Base-by-base conservation (phyloP, 345 rosid species). In the Euclidium syriacum region DNA sequence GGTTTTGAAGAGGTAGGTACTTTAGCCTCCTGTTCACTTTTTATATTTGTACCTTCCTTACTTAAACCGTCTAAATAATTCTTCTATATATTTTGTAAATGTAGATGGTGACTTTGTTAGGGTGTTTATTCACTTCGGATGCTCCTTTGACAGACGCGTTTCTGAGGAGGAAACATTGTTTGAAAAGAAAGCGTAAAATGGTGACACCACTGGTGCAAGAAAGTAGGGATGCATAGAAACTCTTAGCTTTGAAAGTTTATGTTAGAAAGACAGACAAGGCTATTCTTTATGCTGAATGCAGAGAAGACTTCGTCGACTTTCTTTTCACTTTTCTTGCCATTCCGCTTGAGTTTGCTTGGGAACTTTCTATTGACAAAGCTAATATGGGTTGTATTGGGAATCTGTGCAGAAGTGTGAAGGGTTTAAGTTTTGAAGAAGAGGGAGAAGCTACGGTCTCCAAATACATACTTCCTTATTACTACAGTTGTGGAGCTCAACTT, bases 1-100 rank as follows among this genome's bases (percentile, higher is more conserved):
- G 73, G 73, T 35, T 42, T 27, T 18, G 18, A 69, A 43, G 73
- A 61, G 67, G 67, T 60, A 52, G n/a, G n/a, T n/a, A n/a, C n/a
- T 10, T 46, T 38, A 1, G n/a, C 6, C 3, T 12, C 17, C 26
- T 2, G 0, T 26, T 26, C 3, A 2, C 7, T 7, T 27, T 27
- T n/a, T 3, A n/a, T 27, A 3, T 9, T 10, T 10, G 1, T 17
- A n/a, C n/a, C n/a, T n/a, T n/a, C 2, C n/a, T n/a, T 17, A 4
- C 25, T 26, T 1, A 25, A n/a, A 0, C 4, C 7, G 7, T 25
- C 3, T 33, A n/a, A n/a, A n/a, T n/a, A n/a, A n/a, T n/a, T 34
- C 7, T 32, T 18, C 2, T 7, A n/a, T n/a, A n/a, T n/a, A 2
- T 12, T 44, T 2, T 49, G n/a, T 10, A 5, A 20, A 39, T 52